A percentile compares a stretch with the other conserved stretches of the same genome.
Conservation (phyloP, 2,329 filamentous ascomycete genomes). For the Arthrobotrys iridis region DNA sequence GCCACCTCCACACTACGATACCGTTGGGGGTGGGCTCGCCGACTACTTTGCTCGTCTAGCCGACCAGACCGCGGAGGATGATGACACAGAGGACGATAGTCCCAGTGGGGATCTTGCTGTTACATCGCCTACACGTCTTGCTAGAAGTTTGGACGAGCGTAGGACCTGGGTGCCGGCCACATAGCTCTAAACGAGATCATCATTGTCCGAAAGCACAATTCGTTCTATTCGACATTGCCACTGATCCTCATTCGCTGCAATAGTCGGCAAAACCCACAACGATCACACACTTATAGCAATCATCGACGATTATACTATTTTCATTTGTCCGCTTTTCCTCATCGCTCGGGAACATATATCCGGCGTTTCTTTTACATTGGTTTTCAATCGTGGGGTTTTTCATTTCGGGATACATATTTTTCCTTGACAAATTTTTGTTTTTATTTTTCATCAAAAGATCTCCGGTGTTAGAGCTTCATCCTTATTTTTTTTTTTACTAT, state of each 20-base stretch:
- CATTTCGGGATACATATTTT: conserved; percentile 4
- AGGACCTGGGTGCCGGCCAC: conserved; percentile 67
- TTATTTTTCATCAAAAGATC: conserved; percentile 11
- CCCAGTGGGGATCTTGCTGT: conserved; percentile 66
- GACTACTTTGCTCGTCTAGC: conserved; percentile 88
- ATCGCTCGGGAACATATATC: conserved; percentile 7
- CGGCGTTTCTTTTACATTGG: background rate
- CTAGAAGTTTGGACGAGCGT: conserved; percentile 72
- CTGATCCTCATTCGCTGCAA: background rate
- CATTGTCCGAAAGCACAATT: background rate
- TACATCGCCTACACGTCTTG: conserved; percentile 44
- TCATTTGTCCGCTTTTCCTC: conserved; percentile 18
- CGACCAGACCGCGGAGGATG: conserved; percentile 63
- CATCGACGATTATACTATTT: background rate
- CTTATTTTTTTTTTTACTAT: background rate
- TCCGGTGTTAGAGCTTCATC: conserved; percentile 33
- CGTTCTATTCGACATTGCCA: background rate
- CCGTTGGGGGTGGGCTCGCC: conserved; percentile 74
- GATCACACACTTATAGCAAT: conserved; percentile 1
- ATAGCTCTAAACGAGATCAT: conserved; percentile 55
- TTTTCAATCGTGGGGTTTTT: conserved; percentile 13
- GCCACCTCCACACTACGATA: conserved; percentile 85
- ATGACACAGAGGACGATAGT: conserved; percentile 64
- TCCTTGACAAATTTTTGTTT: background rate
- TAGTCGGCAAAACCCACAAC: background rate